Percentiles rank a stretch among this genome's conserved stretches.
These are phyloP conservation scores for Suillus clintonianus DNA, from an alignment of 768 basidiomycete genomes.

Conservation along the genomic window DNA sequence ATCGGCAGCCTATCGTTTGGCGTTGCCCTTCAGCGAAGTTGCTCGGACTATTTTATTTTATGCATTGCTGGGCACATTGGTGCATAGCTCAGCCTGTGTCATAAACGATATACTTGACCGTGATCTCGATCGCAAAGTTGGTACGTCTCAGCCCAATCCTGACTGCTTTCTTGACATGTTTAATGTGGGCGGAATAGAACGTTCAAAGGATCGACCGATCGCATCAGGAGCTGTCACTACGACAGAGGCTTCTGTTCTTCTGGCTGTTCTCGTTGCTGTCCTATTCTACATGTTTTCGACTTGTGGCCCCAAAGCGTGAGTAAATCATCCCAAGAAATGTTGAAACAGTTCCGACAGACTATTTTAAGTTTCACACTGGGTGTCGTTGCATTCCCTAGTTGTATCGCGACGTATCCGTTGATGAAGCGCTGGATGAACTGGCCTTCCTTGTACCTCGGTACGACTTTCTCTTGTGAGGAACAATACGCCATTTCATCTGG, in stretches of 20 bases:
- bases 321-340: not conserved
- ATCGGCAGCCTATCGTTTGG: not conserved
- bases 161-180: not conserved
- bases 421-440: not conserved
- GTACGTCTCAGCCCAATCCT: not conserved
- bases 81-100: not conserved
- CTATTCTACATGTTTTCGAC: not conserved
- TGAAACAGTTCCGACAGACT: not conserved
- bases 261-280: not conserved
- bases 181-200: not conserved
- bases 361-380: not conserved
- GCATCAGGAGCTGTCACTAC: not conserved
- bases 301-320: not conserved
- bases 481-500: not conserved
- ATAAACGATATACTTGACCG: not conserved
- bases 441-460: not conserved
- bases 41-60: not conserved
- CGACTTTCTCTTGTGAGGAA: not conserved
- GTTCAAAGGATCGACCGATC: not conserved
- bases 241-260: not conserved
- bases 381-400: not conserved
- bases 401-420: not conserved
- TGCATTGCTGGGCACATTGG: not conserved
- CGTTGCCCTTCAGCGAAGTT: not conserved
- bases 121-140: not conserved